These are phyloP conservation scores for Sugiyamaella neomexicana DNA, from an alignment of 1,139 yeast genomes.

Conservation along the genomic window DNA sequence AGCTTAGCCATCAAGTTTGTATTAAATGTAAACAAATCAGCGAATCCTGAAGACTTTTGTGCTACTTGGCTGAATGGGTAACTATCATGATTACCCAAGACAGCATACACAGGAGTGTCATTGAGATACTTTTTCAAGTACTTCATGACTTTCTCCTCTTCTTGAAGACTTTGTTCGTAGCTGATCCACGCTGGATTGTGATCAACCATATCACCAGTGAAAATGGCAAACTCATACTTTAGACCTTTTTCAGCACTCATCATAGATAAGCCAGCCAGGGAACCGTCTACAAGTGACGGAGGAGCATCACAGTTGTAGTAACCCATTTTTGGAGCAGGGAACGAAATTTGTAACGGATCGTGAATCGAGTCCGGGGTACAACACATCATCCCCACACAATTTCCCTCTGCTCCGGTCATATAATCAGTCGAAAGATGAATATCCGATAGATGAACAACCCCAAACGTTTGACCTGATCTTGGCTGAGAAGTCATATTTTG, in stretches of 20 bases:
- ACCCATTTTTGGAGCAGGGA: slow-evolving; percentile 63
- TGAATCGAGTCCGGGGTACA: slow-evolving; percentile 38
- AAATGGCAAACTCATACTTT: slow-evolving; percentile 53
- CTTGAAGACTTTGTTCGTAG: slow-evolving; percentile 47
- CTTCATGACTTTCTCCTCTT: slow-evolving; percentile 54
- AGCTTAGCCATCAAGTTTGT: slow-evolving; percentile 59
- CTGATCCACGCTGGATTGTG: slow-evolving; percentile 52
- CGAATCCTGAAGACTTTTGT: slow-evolving; percentile 51
- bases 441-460: slow-evolving; percentile 67
- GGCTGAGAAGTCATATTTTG: slow-evolving; percentile 41
- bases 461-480: slow-evolving; percentile 48
- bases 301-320: slow-evolving; percentile 66
- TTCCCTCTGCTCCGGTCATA: slow-evolving; percentile 58
- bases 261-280: slow-evolving; percentile 41
- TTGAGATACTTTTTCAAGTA: slow-evolving; percentile 57
- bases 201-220: slow-evolving; percentile 67
- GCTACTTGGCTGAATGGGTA: slow-evolving; percentile 74
- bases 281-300: slow-evolving; percentile 51
- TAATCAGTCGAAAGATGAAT: slow-evolving; percentile 63
- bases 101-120: slow-evolving; percentile 59
- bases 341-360: slow-evolving; percentile 31
- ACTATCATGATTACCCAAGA: slow-evolving; percentile 71
- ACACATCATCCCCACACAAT: slow-evolving; percentile 56
- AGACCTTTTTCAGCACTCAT: slow-evolving; percentile 21
- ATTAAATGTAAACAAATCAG: slow-evolving; percentile 58